Evolutionary conservation across 106 monocot species (phyloP).

Genomic region (Allium fistulosum): DNA sequence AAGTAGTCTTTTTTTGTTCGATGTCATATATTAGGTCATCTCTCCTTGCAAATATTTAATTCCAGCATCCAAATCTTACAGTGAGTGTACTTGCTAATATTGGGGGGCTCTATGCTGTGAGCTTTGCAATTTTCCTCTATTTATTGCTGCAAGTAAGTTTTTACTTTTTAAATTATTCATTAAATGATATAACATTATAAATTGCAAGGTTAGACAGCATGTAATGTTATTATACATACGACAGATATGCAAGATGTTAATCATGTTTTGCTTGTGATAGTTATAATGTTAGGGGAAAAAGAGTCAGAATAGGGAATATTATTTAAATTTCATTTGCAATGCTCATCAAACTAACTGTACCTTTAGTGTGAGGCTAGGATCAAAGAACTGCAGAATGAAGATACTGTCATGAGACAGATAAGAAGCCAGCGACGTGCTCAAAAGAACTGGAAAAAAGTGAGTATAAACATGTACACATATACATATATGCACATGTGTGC

Average conservation of each 20-base stretch:
- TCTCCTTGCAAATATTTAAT: background rate
- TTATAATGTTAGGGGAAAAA: background rate
- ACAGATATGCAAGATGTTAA: background rate
- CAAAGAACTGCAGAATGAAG: slow-evolving; percentile 26
- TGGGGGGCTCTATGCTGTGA: slow-evolving; percentile 85
- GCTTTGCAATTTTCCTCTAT: slow-evolving; percentile 63
- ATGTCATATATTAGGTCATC: background rate
- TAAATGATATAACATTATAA: background rate
- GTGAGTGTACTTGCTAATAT: slow-evolving; percentile 77
- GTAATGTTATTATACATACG: background rate
- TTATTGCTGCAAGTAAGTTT: slow-evolving; percentile 61
- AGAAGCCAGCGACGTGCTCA: slow-evolving; percentile 23
- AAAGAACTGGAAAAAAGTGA: slow-evolving; percentile 28
- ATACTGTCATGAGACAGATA: slow-evolving; percentile 17
- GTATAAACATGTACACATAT: background rate
- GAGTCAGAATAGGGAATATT: background rate
- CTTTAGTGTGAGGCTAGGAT: slow-evolving; percentile 27
- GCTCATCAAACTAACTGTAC: background rate
- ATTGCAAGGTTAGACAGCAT: no score
- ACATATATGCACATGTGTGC: no score
- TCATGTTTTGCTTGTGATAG: background rate
- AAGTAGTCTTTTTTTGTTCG: background rate
- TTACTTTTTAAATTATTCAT: background rate
- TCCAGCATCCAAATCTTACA: slow-evolving; percentile 26
- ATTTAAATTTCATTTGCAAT: background rate